Evolutionary conservation across 1,139 yeast genomes (phyloP), one percentile per base, ranked within the genome.

Genomic region (Pichia sp.): DNA sequence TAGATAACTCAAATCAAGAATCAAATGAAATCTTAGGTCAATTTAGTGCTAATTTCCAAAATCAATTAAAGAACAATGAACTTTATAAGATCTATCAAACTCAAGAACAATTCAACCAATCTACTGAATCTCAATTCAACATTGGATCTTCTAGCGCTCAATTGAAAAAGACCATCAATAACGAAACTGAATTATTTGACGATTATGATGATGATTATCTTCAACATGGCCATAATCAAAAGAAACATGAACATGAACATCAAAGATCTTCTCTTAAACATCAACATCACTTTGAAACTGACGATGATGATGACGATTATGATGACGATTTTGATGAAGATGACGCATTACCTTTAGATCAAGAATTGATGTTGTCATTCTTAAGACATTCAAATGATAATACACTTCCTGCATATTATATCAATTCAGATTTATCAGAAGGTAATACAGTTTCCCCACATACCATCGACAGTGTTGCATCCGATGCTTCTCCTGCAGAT

Each of bases 281-380:
- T 6, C 17, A 36, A n/a, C 22, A 11, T 11, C 17, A 18, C 7
- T 20, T 4, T 3, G 18, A n/a, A n/a, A 15, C 18, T 20, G 12
- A 22, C 24, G 6, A 31, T 19, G 10, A 14, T 14, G 10, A n/a
- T 21, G 17, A 14, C 19, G 40, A 33, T 18, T 4, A 21, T 35
- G 44, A 41, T 14, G 43, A 42, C 12, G 47, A 45, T 32, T 40
- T 40, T 10, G 43, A 39, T 12, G 47, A 45, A 24, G 36, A 40
- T 11, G 40, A 36, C 27, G 34, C 44, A 4, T 37, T 49, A 15
- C 55, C 55, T 11, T 30, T 53, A n/a, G 55, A 53, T 35, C 53
- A 53, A 35, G 55, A 53, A 38, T 20, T 53, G n/a, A 44, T 47
- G 47, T 18, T 53, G 18, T 36, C 48, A 5, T 43, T 31, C 22